Conservation (phyloP, 2,329 filamentous ascomycete species). For the Aspergillus amoenus region DNA sequence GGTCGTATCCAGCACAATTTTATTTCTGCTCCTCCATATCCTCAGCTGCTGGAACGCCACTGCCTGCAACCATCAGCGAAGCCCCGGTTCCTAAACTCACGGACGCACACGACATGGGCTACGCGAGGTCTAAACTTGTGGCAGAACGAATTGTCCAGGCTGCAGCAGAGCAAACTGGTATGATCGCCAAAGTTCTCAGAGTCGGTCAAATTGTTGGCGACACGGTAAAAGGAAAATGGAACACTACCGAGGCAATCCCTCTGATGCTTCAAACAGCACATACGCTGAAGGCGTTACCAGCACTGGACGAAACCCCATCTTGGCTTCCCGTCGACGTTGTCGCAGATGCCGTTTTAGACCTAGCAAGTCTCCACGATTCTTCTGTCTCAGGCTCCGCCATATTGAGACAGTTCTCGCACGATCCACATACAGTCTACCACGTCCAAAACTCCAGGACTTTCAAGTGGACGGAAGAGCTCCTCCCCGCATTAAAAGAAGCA, state of each 20-base stretch:
- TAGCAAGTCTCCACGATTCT: background rate
- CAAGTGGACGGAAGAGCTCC: constrained; percentile 36
- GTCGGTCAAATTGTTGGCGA: constrained; percentile 34
- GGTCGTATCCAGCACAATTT: constrained; percentile 39
- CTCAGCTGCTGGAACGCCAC: constrained; percentile 38
- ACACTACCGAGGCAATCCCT: constrained; percentile 44
- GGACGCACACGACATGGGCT: constrained; percentile 45
- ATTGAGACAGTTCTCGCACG: background rate
- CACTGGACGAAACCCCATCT: constrained; percentile 13
- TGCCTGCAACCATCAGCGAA: constrained; percentile 36
- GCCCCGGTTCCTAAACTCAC: constrained; percentile 31
- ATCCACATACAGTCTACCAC: constrained; percentile 11
- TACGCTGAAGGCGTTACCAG: constrained; percentile 11
- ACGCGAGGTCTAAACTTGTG: constrained; percentile 42
- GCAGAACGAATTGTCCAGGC: constrained; percentile 37
- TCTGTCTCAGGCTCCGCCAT: background rate
- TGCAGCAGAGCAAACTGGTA: constrained; percentile 24
- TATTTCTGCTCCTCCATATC: constrained; percentile 55
- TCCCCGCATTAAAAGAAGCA: constrained; percentile 31
- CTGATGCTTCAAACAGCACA: constrained; percentile 49
- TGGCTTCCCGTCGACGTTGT: constrained; percentile 16
- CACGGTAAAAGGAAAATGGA: constrained; percentile 18
- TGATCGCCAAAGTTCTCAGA: constrained; percentile 30
- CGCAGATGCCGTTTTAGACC: constrained; percentile 10
- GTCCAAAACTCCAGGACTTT: constrained; percentile 23